Percentiles rank a stretch among this genome's conserved stretches.
phyloP scores from a whole-genome alignment of 495 filamentous ascomycete genomes.

The Staphylotrichum tortipilum region DNA sequence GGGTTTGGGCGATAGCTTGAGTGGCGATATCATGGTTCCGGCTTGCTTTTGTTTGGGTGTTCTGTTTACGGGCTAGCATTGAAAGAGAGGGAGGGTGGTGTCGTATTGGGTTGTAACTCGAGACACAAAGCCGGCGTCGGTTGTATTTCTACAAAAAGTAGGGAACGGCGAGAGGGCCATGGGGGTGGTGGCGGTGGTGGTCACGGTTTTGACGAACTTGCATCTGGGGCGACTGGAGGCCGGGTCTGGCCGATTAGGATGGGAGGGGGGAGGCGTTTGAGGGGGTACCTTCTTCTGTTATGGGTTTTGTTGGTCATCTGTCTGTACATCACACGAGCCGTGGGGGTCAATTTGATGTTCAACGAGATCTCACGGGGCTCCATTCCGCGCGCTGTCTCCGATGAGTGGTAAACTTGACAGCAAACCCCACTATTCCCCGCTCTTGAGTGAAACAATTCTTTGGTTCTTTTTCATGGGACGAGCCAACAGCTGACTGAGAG shows the following conservation, averaged over 20 bases:
- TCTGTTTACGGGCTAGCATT: neutral
- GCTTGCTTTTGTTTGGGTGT: neutral
- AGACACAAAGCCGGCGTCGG: neutral
- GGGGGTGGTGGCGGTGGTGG: neutral
- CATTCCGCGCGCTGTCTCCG: neutral
- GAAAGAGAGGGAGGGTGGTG: neutral
- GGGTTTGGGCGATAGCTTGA: constrained; percentile 7
- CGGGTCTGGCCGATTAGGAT: neutral
- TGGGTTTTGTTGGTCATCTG: neutral
- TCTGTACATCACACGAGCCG: neutral
- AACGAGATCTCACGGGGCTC: too few species aligned
- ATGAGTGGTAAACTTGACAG: neutral
- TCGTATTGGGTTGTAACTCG: neutral
- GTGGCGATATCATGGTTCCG: neutral
- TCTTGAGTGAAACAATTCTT: neutral
- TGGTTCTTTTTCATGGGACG: neutral
- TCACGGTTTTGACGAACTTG: constrained; percentile 4
- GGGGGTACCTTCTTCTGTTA: neutral
- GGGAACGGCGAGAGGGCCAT: neutral
- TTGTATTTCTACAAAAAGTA: constrained; percentile 3
- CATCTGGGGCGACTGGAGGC: constrained; percentile 2
- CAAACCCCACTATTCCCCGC: constrained; percentile 11
- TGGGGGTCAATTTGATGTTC: too few species aligned
- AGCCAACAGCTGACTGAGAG: too few species aligned
- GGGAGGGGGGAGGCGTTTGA: neutral